Percentiles rank a stretch among this genome's conserved stretches.
Conservation (phyloP, 2,329 filamentous ascomycete genomes). For the Dothideomycetes sp. region DNA sequence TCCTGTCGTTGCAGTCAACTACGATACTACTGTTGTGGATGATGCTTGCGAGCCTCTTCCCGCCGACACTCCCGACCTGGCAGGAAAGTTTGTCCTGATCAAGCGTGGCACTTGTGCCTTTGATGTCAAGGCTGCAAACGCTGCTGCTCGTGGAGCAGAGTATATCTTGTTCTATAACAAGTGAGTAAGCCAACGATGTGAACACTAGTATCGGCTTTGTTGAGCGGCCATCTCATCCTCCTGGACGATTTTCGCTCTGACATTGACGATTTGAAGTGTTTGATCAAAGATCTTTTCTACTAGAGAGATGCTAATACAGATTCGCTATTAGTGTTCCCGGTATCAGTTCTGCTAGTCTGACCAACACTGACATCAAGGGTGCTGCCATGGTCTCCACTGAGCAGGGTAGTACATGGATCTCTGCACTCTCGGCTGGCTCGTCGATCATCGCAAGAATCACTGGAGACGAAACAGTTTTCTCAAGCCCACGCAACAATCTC, state of each 20-base stretch:
- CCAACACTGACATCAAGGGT: constrained; percentile 14
- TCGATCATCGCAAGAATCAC: constrained; percentile 19
- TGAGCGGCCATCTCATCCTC: no score
- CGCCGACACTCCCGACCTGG: constrained; percentile 47
- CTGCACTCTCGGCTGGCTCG: constrained; percentile 15
- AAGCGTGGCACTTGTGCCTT: constrained; percentile 52
- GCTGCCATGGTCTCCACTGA: constrained; percentile 22
- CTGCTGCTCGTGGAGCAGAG: constrained; percentile 46
- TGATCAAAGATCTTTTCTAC: no score
- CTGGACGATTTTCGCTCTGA: no score
- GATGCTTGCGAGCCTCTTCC: constrained; percentile 47
- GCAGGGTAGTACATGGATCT: constrained; percentile 18
- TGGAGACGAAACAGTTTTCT: constrained; percentile 14
- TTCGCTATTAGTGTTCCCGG: no score
- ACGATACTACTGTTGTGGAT: constrained; percentile 39
- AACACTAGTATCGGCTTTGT: no score
- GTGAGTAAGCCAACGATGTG: no score
- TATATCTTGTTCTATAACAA: constrained; percentile 56
- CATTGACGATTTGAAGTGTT: no score
- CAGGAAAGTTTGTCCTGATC: constrained; percentile 49
- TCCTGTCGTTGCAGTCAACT: constrained; percentile 32
- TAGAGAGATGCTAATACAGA: no score
- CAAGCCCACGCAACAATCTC: constrained; percentile 16
- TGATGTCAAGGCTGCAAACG: constrained; percentile 44
- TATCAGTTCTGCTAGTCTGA: constrained; percentile 3